Conservation (phyloP, 2,329 filamentous ascomycete species). For the Epichloe coenophiala region DNA sequence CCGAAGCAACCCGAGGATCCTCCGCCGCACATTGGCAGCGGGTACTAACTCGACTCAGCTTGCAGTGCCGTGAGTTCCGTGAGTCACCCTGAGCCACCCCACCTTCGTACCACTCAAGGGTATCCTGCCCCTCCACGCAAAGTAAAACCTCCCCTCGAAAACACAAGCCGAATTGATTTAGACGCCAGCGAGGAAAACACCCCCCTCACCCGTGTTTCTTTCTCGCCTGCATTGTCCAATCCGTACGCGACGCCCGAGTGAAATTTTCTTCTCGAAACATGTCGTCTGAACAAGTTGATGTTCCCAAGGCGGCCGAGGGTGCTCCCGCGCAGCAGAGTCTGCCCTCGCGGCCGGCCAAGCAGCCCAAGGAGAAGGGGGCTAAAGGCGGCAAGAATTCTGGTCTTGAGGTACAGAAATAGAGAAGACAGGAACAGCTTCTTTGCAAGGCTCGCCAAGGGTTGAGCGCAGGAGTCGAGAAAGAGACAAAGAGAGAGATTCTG, state of each 20-base stretch:
- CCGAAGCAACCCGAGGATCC: slow-evolving; percentile 13
- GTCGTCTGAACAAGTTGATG: slow-evolving; percentile 25
- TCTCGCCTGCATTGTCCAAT: slow-evolving; percentile 4
- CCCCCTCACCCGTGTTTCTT: neutral
- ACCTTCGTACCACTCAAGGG: slow-evolving; percentile 13
- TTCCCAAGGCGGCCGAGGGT: slow-evolving; percentile 20
- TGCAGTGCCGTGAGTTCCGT: slow-evolving; percentile 13
- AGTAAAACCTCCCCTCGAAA: neutral
- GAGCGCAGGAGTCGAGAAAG: neutral
- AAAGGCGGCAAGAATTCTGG: slow-evolving; percentile 45
- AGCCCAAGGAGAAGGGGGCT: slow-evolving; percentile 24
- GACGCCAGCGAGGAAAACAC: neutral
- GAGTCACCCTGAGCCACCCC: slow-evolving; percentile 20
- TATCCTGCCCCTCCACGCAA: slow-evolving; percentile 17
- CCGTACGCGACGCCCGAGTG: neutral
- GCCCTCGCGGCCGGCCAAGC: slow-evolving; percentile 22
- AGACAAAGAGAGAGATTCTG: slow-evolving; percentile 12
- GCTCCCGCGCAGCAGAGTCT: slow-evolving; percentile 21
- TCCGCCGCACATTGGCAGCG: slow-evolving; percentile 6
- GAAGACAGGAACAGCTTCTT: neutral
- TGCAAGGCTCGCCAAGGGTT: neutral
- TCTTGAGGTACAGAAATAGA: slow-evolving; percentile 28
- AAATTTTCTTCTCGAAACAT: slow-evolving; percentile 14
- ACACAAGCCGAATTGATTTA: neutral
- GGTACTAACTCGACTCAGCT: slow-evolving; percentile 2